Evolutionary conservation across 257 asterid species (phyloP), one percentile per base, ranked within the genome.

Genomic region (Pogostemon cablin): DNA sequence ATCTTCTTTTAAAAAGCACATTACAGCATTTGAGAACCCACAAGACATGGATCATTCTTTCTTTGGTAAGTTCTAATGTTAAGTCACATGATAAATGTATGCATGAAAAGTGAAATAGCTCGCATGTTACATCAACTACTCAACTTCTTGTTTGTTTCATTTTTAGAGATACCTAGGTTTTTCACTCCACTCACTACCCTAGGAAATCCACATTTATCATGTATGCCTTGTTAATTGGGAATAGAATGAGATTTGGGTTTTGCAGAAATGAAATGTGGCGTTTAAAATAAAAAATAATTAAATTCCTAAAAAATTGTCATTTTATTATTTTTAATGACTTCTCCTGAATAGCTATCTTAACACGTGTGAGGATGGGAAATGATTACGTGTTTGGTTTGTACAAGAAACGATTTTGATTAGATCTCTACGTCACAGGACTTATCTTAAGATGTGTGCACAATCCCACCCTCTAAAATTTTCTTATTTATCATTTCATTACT

Each of bases 1-100:
- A 4, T 60, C 82, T 52, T 85, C 88, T 7, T 93, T 93, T 69
- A 83, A 81, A 86, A 84, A 82, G 73, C 99, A 93, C 72, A 81
- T 83, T 60, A 67, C 81, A 5, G 90, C 92, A 32, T 83, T 85
- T 38, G 88, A 93, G 86, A 82, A 82, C 65, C 88, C 96, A 37
- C 67, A 75, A 77, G 86, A 80, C 60, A 78, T 62, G 70, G 63
- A 57, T 67, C 77, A 71, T 76, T 72, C 75, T 75, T 77, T 80
- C 71, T 59, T 38, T 43, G 37, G 43, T 74, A 61, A 62, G 68
- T 65, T 50, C 62, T 74, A 66, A 54, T 40, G 46, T 39, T 38
- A 17, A 46, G 57, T 53, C 25, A 2, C 20, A 17, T 38, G 50
- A 9, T 9, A 20, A 20, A 2, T 54, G n/a, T 7, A 6, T 1